Conservation (phyloP, 192 early-diverging fungal genomes). For the Podochytrium sp. region DNA sequence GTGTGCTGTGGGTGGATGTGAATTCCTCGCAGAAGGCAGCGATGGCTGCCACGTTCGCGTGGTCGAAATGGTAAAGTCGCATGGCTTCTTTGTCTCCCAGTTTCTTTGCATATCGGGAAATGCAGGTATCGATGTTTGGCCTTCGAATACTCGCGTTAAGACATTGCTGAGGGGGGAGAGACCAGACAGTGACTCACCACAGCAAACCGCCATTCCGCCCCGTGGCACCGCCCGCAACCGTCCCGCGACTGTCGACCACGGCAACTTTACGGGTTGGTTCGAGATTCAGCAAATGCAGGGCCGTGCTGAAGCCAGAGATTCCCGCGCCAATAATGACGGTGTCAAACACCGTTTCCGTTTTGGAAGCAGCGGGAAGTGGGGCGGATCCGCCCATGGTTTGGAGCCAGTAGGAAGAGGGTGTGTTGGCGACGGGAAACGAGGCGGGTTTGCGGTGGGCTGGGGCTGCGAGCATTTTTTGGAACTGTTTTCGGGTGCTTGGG, state of each 20-base stretch:
- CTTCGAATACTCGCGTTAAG: no score
- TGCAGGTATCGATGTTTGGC: conserved; percentile 20
- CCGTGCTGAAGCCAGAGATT: conserved; percentile 30
- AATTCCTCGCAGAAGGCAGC: conserved; percentile 1
- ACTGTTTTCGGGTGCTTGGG: no score
- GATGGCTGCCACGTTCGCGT: conserved; percentile 21
- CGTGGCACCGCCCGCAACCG: conserved; percentile 55
- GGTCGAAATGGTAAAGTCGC: conserved; percentile 35
- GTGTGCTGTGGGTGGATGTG: background rate
- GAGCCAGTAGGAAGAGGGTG: background rate
- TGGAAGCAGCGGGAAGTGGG: background rate
- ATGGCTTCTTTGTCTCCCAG: conserved; percentile 15
- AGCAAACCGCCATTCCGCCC: conserved; percentile 59
- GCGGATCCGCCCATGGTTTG: background rate
- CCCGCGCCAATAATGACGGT: conserved; percentile 9
- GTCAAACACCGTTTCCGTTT: background rate
- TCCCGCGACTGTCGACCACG: conserved; percentile 49
- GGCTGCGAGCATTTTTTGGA: no score
- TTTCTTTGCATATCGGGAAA: conserved; percentile 17
- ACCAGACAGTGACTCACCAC: conserved; percentile 37
- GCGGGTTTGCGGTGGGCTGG: no score
- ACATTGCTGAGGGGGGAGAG: no score
- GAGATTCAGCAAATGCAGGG: conserved; percentile 44
- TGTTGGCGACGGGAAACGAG: background rate
- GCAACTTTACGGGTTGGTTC: conserved; percentile 35